Conservation (phyloP, 345 rosid genomes). For the Arabidopsis arenosa region DNA sequence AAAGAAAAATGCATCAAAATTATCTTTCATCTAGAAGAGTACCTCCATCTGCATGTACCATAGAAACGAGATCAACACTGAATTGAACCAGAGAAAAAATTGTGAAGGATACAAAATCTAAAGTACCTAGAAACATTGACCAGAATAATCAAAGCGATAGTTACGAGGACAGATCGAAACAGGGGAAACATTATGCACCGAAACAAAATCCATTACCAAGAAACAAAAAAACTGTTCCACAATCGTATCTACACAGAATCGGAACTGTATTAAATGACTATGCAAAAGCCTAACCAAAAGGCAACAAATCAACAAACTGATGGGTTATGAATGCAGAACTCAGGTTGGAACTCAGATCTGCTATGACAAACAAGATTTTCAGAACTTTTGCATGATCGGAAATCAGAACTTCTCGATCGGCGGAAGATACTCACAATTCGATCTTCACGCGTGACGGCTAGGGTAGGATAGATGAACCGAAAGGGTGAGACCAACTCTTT, state of each 20-base stretch:
- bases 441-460: not conserved
- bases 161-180: not conserved
- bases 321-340: not conserved
- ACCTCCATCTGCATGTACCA: not conserved
- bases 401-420: not conserved
- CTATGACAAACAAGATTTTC: not conserved
- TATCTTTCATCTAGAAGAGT: not conserved
- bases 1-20: conserved; percentile 1
- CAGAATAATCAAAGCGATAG: not conserved
- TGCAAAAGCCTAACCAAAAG: conserved; percentile 4
- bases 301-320: not conserved
- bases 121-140: not conserved
- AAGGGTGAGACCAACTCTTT: not conserved
- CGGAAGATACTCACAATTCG: not conserved
- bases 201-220: conserved; percentile 16
- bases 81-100: conserved; percentile 12
- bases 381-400: not conserved
- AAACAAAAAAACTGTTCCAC: conserved; percentile 4
- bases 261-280: conserved; percentile 1
- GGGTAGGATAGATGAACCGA: conserved; percentile 1
- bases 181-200: not conserved
- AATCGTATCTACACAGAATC: not conserved
- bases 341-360: not conserved
- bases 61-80: conserved; percentile 7
- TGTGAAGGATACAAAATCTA: conserved; percentile 2